Conservation (phyloP, 805 yeast species). For the Candida silvicultrix region DNA sequence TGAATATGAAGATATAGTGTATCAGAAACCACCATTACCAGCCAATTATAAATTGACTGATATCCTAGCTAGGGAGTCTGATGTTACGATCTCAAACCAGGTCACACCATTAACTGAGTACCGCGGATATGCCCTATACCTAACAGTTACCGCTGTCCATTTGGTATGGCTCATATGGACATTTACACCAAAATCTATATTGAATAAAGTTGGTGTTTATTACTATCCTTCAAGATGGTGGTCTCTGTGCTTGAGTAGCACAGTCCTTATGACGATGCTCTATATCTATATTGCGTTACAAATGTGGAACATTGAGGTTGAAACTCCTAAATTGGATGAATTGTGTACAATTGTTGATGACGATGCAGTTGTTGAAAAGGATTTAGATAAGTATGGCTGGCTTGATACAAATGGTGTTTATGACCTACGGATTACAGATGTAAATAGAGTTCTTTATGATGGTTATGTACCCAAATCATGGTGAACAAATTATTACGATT, state of each 20-base stretch:
- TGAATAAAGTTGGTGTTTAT: slow-evolving; percentile 47
- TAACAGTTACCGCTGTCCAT: slow-evolving; percentile 53
- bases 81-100: slow-evolving; percentile 54
- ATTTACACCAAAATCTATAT: slow-evolving; percentile 51
- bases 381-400: slow-evolving; percentile 35
- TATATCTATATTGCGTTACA: slow-evolving; percentile 67
- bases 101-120: slow-evolving; percentile 66
- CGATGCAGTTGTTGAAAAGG: slow-evolving; percentile 28
- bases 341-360: slow-evolving; percentile 64
- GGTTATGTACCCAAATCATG: background rate
- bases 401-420: slow-evolving; percentile 76
- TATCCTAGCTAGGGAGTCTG: slow-evolving; percentile 56
- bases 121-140: slow-evolving; percentile 79
- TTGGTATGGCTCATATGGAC: slow-evolving; percentile 69
- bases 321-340: slow-evolving; percentile 54
- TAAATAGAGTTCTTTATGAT: slow-evolving; percentile 56
- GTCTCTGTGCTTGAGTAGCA: slow-evolving; percentile 76
- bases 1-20: slow-evolving; percentile 17
- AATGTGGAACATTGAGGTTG: slow-evolving; percentile 69
- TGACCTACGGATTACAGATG: slow-evolving; percentile 73
- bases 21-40: slow-evolving; percentile 1
- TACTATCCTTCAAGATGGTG: slow-evolving; percentile 90
- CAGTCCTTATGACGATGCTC: slow-evolving; percentile 62
- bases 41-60: slow-evolving; percentile 31
- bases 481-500: background rate